Evolutionary conservation across 1,284 basidiomycete species (phyloP).

Genomic region (Amylostereum areolatum): DNA sequence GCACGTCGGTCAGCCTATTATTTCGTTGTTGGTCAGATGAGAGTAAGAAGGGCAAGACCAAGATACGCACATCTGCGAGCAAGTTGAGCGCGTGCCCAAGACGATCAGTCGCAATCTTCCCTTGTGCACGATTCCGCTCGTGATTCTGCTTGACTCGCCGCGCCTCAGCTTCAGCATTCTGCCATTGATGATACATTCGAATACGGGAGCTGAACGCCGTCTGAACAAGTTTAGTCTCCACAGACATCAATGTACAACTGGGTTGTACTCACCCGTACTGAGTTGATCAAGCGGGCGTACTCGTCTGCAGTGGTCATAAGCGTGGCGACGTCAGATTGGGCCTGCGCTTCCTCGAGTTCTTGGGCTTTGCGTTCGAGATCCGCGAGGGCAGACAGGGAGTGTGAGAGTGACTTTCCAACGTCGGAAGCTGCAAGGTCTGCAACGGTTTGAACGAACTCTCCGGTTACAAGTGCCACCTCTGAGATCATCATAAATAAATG

Average conservation of each 20-base stretch:
- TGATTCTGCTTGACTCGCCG: conserved; percentile 68
- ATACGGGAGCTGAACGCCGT: conserved; percentile 84
- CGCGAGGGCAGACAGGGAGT: conserved; percentile 61
- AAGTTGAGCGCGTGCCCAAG: conserved; percentile 65
- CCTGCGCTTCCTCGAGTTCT: conserved; percentile 64
- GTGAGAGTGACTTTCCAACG: conserved; percentile 66
- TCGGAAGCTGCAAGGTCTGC: conserved; percentile 68
- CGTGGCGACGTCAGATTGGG: conserved; percentile 73
- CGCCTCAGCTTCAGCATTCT: conserved; percentile 72
- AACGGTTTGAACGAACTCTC: conserved; percentile 70
- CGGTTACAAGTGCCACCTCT: conserved; percentile 65
- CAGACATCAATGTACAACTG: not conserved
- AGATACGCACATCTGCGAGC: conserved; percentile 64
- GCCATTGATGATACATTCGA: conserved; percentile 78
- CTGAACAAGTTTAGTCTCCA: conserved; percentile 28
- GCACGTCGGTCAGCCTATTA: conserved; percentile 76
- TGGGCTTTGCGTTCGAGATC: conserved; percentile 71
- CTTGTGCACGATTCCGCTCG: conserved; percentile 76
- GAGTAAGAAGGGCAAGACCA: conserved; percentile 1
- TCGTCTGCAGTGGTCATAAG: conserved; percentile 86
- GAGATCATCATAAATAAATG: not conserved
- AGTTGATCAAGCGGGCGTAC: conserved; percentile 87
- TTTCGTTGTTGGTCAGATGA: conserved; percentile 2
- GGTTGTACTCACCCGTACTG: conserved; percentile 65
- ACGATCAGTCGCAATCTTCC: conserved; percentile 61